Percentiles rank a stretch among this genome's conserved stretches.
Conservation (phyloP, 257 asterid genomes). For the Fraxinus cuspidata region DNA sequence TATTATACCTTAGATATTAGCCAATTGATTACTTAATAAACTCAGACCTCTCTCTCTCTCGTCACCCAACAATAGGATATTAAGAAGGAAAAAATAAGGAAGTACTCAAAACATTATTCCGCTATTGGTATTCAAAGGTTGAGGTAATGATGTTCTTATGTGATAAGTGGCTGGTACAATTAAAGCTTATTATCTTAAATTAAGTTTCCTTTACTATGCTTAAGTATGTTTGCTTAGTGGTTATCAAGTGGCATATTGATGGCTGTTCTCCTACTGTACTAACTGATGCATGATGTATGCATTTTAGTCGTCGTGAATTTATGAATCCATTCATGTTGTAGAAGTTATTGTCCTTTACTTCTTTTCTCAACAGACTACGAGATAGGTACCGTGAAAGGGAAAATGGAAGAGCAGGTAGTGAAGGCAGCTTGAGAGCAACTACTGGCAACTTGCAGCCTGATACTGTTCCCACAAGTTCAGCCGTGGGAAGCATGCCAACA, state of each 20-base stretch:
- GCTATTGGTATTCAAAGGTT: neutral
- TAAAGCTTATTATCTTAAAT: neutral
- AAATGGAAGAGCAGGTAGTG: slow-evolving; percentile 59
- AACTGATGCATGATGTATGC: neutral
- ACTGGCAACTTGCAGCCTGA: slow-evolving; percentile 47
- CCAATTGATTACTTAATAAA: neutral
- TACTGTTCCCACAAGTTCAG: slow-evolving; percentile 33
- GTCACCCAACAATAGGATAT: neutral
- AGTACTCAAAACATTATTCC: neutral
- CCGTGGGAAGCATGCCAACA: slow-evolving; percentile 38
- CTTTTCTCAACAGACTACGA: slow-evolving; percentile 47
- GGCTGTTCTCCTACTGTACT: neutral
- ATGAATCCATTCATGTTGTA: neutral
- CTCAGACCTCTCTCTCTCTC: neutral
- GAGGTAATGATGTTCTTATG: neutral
- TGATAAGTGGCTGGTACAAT: neutral
- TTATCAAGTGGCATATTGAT: neutral
- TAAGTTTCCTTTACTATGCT: neutral
- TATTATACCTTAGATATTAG: neutral
- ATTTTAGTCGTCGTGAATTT: neutral
- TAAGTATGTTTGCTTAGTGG: neutral
- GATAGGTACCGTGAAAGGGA: slow-evolving; percentile 91
- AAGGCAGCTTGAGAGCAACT: slow-evolving; percentile 60
- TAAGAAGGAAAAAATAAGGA: neutral
- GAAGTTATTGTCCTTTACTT: neutral